Conservation (phyloP, 129 eudicot species). For the Centrapalus pauciflorus region DNA sequence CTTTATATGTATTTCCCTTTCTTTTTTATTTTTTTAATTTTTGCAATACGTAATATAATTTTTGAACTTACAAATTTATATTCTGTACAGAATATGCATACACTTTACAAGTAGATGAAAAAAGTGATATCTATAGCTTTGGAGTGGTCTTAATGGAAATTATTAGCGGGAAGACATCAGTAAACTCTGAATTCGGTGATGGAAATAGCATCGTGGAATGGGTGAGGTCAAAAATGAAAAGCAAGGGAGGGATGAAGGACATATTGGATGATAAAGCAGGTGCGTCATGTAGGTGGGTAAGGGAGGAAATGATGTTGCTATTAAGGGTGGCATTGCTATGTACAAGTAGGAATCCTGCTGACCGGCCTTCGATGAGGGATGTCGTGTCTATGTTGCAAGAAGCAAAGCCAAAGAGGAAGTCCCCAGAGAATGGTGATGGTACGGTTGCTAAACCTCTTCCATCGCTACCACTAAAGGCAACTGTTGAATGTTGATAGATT, state of each 20-base stretch:
- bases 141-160: slow-evolving; percentile 92
- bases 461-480: slow-evolving; percentile 26
- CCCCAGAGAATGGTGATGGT: slow-evolving; percentile 36
- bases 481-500: slow-evolving; percentile 38
- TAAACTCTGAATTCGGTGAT: slow-evolving; percentile 80
- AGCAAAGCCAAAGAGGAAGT: slow-evolving; percentile 85
- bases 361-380: slow-evolving; percentile 96
- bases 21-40: too few species aligned
- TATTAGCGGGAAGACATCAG: slow-evolving; percentile 78
- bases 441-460: slow-evolving; percentile 24
- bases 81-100: slow-evolving; percentile 73
- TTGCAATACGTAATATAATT: too few species aligned
- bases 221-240: slow-evolving; percentile 70
- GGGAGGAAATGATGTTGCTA: slow-evolving; percentile 87
- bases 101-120: slow-evolving; percentile 96
- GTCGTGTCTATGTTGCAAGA: slow-evolving; percentile 95
- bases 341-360: slow-evolving; percentile 85
- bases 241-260: slow-evolving; percentile 46
- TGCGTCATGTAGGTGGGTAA: slow-evolving; percentile 73
- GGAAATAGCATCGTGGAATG: slow-evolving; percentile 96
- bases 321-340: slow-evolving; percentile 79
- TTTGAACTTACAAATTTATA: not conserved
- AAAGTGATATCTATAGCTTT: slow-evolving; percentile 90
- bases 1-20: too few species aligned
- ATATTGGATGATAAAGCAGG: slow-evolving; percentile 76